phyloP scores from a whole-genome alignment of 495 filamentous ascomycete species.

The Hypoxylon intermedium region DNA sequence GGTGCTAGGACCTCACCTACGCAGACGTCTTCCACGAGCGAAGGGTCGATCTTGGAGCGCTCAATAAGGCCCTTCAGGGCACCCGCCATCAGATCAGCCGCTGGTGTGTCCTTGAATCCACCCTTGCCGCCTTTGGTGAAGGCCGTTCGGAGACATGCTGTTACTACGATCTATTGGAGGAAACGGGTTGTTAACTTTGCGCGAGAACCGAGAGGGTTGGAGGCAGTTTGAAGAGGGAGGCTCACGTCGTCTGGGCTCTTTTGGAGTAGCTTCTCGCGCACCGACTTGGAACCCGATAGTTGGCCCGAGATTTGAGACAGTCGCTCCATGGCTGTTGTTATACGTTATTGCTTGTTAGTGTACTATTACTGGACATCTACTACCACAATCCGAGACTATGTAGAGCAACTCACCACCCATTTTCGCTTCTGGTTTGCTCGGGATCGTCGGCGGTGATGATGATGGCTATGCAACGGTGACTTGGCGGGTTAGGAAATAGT shows the following conservation, averaged over 20 bases:
- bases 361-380: not conserved
- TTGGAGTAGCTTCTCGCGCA: slow-evolving; percentile 55
- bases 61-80: slow-evolving; percentile 80
- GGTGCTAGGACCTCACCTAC: slow-evolving; percentile 92
- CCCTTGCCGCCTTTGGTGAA: slow-evolving; percentile 94
- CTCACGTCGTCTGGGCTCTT: slow-evolving; percentile 60
- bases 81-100: slow-evolving; percentile 84
- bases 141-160: slow-evolving; percentile 87
- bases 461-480: not conserved
- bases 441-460: not conserved
- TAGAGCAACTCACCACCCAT: slow-evolving; percentile 42
- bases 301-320: slow-evolving; percentile 55
- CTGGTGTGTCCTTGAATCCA: slow-evolving; percentile 91
- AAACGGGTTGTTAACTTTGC: slow-evolving; percentile 10
- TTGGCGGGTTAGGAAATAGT: not conserved
- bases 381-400: too few relatives aligned
- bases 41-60: slow-evolving; percentile 84
- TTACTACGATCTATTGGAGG: slow-evolving; percentile 76
- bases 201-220: not conserved
- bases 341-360: slow-evolving; percentile 17
- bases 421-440: slow-evolving; percentile 8
- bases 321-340: slow-evolving; percentile 53
- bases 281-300: slow-evolving; percentile 52
- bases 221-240: not conserved
- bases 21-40: slow-evolving; percentile 85